A percentile compares a stretch with the other conserved stretches of the same genome.
phyloP scores from a whole-genome alignment of 345 rosid species.

The Draba incana region DNA sequence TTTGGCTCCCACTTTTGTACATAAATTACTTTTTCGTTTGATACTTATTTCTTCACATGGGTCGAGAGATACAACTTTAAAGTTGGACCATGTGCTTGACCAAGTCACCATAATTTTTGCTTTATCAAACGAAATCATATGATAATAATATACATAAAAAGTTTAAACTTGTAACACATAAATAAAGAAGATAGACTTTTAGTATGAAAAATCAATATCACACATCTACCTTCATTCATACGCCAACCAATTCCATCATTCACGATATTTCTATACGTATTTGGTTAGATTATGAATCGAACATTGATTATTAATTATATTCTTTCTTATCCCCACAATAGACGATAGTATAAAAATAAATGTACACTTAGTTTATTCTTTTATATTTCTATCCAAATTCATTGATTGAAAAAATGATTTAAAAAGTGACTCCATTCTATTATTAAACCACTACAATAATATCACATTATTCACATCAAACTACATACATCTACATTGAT shows the following conservation, averaged over 20 bases:
- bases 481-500: background rate
- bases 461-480: slow-evolving; percentile 12
- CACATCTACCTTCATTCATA: slow-evolving; percentile 28
- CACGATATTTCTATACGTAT: slow-evolving; percentile 1
- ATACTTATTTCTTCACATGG: background rate
- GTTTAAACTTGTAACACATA: background rate
- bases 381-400: background rate
- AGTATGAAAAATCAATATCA: background rate
- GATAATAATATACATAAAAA: background rate
- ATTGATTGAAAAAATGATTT: background rate
- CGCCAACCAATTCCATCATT: slow-evolving; percentile 14
- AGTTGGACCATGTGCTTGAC: slow-evolving; percentile 14
- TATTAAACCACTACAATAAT: background rate
- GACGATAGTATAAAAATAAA: slow-evolving; percentile 11
- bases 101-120: slow-evolving; percentile 3
- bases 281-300: slow-evolving; percentile 15
- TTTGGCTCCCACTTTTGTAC: no score
- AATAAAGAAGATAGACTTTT: background rate
- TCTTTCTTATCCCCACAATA: background rate
- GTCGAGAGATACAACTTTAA: background rate
- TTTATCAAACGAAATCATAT: background rate
- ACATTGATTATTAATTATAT: background rate
- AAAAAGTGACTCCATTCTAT: background rate
- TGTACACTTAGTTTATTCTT: slow-evolving; percentile 2
- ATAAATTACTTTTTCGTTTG: background rate